Conservation (phyloP, 345 rosid species). For the Gossypium mustelinum region DNA sequence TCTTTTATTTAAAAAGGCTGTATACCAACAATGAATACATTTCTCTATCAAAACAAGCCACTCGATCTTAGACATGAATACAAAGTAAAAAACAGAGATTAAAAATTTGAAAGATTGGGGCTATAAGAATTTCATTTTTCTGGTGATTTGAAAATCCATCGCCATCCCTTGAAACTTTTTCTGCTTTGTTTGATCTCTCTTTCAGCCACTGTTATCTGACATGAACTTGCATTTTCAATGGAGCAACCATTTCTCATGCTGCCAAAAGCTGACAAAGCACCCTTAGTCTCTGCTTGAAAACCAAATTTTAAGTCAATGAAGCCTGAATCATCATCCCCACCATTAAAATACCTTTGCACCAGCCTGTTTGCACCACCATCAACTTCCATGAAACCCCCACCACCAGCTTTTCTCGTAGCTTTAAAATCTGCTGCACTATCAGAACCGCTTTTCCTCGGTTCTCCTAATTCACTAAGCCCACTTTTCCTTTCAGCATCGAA, state of each 20-base stretch:
- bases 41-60: neutral
- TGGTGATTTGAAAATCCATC: constrained; percentile 75
- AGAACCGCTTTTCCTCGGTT: too few relatives aligned
- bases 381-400: neutral
- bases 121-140: constrained; percentile 10
- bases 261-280: constrained; percentile 31
- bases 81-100: neutral
- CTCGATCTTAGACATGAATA: neutral
- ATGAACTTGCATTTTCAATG: constrained; percentile 41
- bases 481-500: constrained; percentile 67
- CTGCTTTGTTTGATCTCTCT: constrained; percentile 63
- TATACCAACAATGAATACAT: neutral
- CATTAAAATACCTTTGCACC: constrained; percentile 56
- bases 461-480: neutral
- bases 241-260: constrained; percentile 34
- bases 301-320: constrained; percentile 85
- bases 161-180: constrained; percentile 84
- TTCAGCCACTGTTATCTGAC: constrained; percentile 56
- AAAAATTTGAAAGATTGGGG: neutral
- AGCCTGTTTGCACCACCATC: constrained; percentile 34
- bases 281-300: constrained; percentile 39
- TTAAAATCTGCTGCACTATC: neutral
- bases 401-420: neutral
- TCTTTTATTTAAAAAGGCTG: neutral
- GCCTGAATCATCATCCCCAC: constrained; percentile 65